Evolutionary conservation across 2,329 filamentous ascomycete genomes (phyloP), one percentile per base, ranked within the genome.

Genomic region (Geosmithia morbida): DNA sequence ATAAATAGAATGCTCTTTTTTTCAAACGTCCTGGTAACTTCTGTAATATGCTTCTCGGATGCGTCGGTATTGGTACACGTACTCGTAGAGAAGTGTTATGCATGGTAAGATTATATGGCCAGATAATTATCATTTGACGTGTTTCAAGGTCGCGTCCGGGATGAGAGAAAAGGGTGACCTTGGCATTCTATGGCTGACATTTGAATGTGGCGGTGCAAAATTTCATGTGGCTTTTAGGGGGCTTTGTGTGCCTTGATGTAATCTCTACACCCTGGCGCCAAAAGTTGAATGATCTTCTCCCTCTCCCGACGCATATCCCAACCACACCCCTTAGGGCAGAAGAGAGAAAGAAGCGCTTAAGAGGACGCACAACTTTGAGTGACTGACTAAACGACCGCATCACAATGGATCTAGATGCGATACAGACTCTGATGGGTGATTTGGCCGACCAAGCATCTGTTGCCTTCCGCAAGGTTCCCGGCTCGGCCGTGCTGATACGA

Each of bases 401-500:
- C 6, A 37, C 29, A 41, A 84, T 84, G 80, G 80, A 84, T 57
- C 66, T 82, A 48, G 74, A 80, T 57, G 73, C 79, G 57, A 68
- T 77, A 33, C 77, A 81, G 57, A 65, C 52, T 48, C 60, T 57
- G 46, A 68, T 77, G 54, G 56, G 77, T 51, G 66, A 72, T 49
- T 61, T 69, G 49, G 72, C 73, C 53, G 65, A 77, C 43, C 66
- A 73, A 51, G 69, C 74, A 20, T 70, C 71, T 47, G 69, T 78
- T 50, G 74, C 81, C 49, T 94, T 98, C 61, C 89, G 96, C 59
- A 87, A 85, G 59, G 77, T 98, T 40, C 94, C 92, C 29, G 92
- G 92, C 46, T 97, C 90, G 29, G 86, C 90, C 41, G 95, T 98
- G 56, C 74, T 97, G 58, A 78, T 94, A 56, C 86, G 92, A 52